Conservation (phyloP, 768 basidiomycete species). For the Agrocybe chaxingu region DNA sequence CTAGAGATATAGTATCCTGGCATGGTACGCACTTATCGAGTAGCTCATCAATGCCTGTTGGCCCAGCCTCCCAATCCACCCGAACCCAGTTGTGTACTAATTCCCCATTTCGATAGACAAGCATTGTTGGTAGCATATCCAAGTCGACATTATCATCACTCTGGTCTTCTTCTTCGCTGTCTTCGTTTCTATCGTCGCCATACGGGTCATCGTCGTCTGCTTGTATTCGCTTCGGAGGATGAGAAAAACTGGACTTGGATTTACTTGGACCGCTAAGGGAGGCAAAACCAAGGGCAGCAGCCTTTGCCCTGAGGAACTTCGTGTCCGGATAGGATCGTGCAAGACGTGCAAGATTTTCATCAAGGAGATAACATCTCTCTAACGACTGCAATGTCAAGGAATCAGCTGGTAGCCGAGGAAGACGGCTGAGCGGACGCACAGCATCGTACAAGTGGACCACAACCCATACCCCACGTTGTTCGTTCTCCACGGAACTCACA, state of each 20-base stretch:
- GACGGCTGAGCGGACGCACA: slow-evolving; percentile 39
- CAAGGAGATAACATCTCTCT: slow-evolving; percentile 69
- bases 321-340: slow-evolving; percentile 69
- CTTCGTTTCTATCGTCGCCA: slow-evolving; percentile 30
- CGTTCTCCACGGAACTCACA: slow-evolving; percentile 70
- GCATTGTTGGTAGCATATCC: slow-evolving; percentile 75
- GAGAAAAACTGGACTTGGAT: slow-evolving; percentile 12
- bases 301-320: slow-evolving; percentile 83
- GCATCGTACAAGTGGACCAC: slow-evolving; percentile 85
- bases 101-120: slow-evolving; percentile 76
- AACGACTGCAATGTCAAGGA: slow-evolving; percentile 47
- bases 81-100: slow-evolving; percentile 89
- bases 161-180: slow-evolving; percentile 40
- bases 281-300: slow-evolving; percentile 72
- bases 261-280: slow-evolving; percentile 18
- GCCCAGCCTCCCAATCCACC: slow-evolving; percentile 81
- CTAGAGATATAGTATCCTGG: neutral
- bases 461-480: slow-evolving; percentile 70
- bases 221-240: slow-evolving; percentile 13
- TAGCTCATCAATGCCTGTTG: slow-evolving; percentile 65
- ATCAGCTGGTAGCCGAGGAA: neutral
- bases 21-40: slow-evolving; percentile 51
- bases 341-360: slow-evolving; percentile 62
- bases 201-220: slow-evolving; percentile 36
- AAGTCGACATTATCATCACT: slow-evolving; percentile 68